Conservation (phyloP, 2,329 filamentous ascomycete species). For the Seiridium cupressi region DNA sequence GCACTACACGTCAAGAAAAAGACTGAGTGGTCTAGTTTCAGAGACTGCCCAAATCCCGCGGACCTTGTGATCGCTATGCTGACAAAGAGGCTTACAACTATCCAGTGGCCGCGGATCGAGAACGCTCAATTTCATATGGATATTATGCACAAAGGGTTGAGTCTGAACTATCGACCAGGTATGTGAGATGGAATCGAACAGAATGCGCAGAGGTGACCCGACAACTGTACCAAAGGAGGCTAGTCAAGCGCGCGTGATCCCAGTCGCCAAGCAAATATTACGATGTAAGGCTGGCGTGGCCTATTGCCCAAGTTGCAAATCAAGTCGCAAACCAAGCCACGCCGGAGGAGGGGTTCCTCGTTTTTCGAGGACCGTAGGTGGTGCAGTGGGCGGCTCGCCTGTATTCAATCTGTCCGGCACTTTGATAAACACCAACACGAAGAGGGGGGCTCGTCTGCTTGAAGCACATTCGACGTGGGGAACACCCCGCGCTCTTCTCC, state of each 20-base stretch:
- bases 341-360: not conserved
- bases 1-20: too few species aligned
- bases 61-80: not conserved
- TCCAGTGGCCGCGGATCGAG: not conserved
- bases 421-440: not conserved
- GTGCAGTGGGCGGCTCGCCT: too few species aligned
- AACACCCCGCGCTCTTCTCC: not conserved
- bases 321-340: not conserved
- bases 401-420: too few species aligned
- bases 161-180: too few species aligned
- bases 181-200: too few species aligned
- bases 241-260: not conserved
- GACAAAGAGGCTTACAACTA: conserved; percentile 5
- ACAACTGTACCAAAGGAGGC: too few species aligned
- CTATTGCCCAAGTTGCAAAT: not conserved
- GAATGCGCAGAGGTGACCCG: too few species aligned
- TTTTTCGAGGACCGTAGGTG: not conserved
- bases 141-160: too few species aligned
- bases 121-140: too few species aligned
- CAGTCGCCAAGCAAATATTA: not conserved
- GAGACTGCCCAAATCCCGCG: not conserved
- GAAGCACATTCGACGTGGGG: not conserved
- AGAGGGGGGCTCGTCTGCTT: not conserved
- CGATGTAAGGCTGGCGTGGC: not conserved
- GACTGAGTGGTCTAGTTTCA: too few species aligned